Evolutionary conservation across 371 early-diverging fungal species (phyloP).

Genomic region (Rhizopus delemar): DNA sequence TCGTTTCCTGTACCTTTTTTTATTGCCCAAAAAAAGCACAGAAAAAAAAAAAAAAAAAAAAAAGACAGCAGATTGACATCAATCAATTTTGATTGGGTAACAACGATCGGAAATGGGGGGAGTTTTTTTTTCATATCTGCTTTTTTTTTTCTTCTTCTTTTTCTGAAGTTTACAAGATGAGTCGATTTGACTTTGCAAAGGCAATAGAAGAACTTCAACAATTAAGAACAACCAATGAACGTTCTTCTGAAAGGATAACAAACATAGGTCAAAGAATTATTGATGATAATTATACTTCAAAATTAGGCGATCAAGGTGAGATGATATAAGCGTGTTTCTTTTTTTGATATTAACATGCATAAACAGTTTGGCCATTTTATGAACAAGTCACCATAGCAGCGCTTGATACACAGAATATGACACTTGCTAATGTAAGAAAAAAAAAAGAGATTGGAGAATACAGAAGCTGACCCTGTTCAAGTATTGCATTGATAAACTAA

Average conservation of each 20-base stretch:
- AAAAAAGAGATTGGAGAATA: not conserved
- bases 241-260: conserved; percentile 36
- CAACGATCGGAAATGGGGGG: not conserved
- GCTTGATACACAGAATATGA: conserved; percentile 72
- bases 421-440: conserved; percentile 61
- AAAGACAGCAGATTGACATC: not conserved
- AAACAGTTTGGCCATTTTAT: conserved; percentile 71
- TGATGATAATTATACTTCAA: conserved; percentile 35
- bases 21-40: not conserved
- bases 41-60: conserved; percentile 1
- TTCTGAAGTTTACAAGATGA: conserved; percentile 20
- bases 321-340: not conserved
- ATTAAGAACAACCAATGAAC: conserved; percentile 42
- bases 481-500: conserved; percentile 62
- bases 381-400: conserved; percentile 84
- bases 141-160: conserved; percentile 2
- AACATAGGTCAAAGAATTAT: conserved; percentile 43
- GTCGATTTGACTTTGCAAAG: conserved; percentile 33
- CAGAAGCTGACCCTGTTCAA: conserved; percentile 14
- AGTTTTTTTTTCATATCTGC: not conserved
- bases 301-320: conserved; percentile 46
- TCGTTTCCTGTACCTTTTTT: too few relatives aligned
- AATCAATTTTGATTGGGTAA: not conserved
- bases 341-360: not conserved
- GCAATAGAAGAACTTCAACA: conserved; percentile 41